These are phyloP conservation scores for Skeletonema potamos DNA, from an alignment of 108 stramenopile genomes.

Conservation along the genomic window DNA sequence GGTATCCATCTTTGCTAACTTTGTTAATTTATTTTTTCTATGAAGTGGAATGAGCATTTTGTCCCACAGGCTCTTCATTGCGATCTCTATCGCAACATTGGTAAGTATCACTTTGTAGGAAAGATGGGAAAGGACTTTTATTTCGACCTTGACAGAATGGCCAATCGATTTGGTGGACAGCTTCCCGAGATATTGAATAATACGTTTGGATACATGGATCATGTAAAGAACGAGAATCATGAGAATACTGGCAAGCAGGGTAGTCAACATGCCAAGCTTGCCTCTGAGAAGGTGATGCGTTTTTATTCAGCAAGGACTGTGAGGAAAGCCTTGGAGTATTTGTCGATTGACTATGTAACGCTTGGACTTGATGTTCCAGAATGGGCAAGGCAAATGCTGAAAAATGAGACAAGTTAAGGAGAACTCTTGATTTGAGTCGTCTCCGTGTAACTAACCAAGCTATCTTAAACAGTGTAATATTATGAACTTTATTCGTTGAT, in stretches of 20 bases:
- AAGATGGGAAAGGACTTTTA: conserved; percentile 53
- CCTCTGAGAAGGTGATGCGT: conserved; percentile 27
- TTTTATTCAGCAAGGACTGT: conserved; percentile 67
- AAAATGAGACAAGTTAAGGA: no score
- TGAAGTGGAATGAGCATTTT: conserved; percentile 65
- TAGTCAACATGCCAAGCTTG: conserved; percentile 17
- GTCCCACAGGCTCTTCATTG: conserved; percentile 52
- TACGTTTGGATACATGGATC: conserved; percentile 17
- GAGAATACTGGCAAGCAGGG: conserved; percentile 12
- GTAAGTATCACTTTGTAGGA: conserved; percentile 54
- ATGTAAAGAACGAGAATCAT: conserved; percentile 6
- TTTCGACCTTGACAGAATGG: conserved; percentile 41
- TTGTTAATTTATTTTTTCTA: no score
- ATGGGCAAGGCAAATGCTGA: conserved; percentile 65
- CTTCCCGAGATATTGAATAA: conserved; percentile 24
- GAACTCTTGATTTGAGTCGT: neutral
- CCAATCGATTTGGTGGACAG: conserved; percentile 18
- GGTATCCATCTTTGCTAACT: neutral
- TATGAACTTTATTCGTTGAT: neutral
- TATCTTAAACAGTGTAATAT: neutral
- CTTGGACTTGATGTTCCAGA: conserved; percentile 56
- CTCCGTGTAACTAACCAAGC: neutral
- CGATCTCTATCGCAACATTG: conserved; percentile 45
- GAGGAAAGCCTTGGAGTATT: conserved; percentile 57
- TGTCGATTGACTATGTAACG: conserved; percentile 61